Conservation (phyloP, 768 basidiomycete species). For the Dentipellis fragilis region DNA sequence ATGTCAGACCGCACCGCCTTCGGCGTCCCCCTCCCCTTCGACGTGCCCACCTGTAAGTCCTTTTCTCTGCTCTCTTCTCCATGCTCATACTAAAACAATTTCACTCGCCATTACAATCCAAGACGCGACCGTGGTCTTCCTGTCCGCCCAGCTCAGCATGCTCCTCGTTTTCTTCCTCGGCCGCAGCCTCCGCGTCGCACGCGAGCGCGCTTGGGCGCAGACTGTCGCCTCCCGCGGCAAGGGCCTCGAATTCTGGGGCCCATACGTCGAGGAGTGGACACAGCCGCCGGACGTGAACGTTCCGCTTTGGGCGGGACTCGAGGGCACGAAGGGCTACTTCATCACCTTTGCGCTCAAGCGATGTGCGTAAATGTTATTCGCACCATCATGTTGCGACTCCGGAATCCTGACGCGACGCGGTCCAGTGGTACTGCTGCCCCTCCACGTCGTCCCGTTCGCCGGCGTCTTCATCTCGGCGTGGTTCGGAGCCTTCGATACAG, state of each 20-base stretch:
- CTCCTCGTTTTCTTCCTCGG: conserved; percentile 80
- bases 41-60: conserved; percentile 55
- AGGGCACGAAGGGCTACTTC: conserved; percentile 28
- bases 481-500: conserved; percentile 59
- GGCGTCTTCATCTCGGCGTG: conserved; percentile 53
- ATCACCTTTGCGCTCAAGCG: conserved; percentile 34
- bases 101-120: too few species aligned
- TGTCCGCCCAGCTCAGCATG: conserved; percentile 63
- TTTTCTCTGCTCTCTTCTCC: background rate
- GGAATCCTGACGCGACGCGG: conserved; percentile 6
- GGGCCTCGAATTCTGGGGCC: conserved; percentile 72
- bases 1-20: conserved; percentile 54
- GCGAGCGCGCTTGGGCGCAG: conserved; percentile 69
- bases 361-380: conserved; percentile 22
- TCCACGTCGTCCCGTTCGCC: conserved; percentile 52
- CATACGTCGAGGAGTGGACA: conserved; percentile 78
- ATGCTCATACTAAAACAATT: conserved; percentile 4
- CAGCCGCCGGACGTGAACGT: conserved; percentile 36
- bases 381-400: conserved; percentile 2
- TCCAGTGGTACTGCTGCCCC: conserved; percentile 48
- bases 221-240: conserved; percentile 81
- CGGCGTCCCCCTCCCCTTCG: conserved; percentile 58
- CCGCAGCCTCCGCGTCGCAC: conserved; percentile 73
- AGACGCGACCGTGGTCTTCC: conserved; percentile 70
- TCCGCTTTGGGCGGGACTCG: conserved; percentile 20